Evolutionary conservation across 164 flowering plant genomes (phyloP).

Genomic region (Magnolia kwangsiensis): DNA sequence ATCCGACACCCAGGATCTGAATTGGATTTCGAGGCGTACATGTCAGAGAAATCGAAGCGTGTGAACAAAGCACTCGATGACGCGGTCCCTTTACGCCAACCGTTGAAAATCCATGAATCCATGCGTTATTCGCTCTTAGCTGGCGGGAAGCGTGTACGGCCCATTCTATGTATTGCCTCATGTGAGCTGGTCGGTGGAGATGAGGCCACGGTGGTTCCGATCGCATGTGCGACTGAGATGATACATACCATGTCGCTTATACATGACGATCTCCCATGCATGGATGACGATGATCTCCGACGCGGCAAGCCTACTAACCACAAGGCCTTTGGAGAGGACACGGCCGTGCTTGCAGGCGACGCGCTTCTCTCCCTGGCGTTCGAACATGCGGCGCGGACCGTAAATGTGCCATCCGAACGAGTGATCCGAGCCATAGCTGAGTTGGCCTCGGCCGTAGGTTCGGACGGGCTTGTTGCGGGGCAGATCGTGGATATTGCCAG

Average conservation of each 20-base stretch:
- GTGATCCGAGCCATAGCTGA: constrained; percentile 31
- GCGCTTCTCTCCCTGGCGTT: constrained; percentile 36
- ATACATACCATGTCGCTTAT: constrained; percentile 59
- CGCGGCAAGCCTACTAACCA: constrained; percentile 50
- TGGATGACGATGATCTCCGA: constrained; percentile 49
- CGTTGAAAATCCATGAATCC: constrained; percentile 39
- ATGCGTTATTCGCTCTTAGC: constrained; percentile 49
- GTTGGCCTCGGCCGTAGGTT: constrained; percentile 31
- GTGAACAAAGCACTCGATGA: constrained; percentile 42
- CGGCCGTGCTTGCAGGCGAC: constrained; percentile 39
- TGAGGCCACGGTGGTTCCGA: constrained; percentile 34
- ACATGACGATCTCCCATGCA: constrained; percentile 64
- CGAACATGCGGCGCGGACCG: constrained; percentile 32
- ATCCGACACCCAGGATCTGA: not conserved
- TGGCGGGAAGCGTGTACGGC: constrained; percentile 57
- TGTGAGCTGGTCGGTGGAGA: constrained; percentile 59
- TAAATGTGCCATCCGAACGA: constrained; percentile 16
- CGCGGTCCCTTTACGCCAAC: constrained; percentile 43
- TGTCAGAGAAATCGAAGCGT: constrained; percentile 30
- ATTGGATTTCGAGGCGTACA: constrained; percentile 30
- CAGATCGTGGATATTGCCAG: constrained; percentile 32
- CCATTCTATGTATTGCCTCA: constrained; percentile 44
- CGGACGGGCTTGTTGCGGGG: constrained; percentile 39
- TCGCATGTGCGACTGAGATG: constrained; percentile 62
- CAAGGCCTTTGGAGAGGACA: constrained; percentile 33